phyloP scores from a whole-genome alignment of 805 yeast species.

The Blastobotrys attinorum region DNA sequence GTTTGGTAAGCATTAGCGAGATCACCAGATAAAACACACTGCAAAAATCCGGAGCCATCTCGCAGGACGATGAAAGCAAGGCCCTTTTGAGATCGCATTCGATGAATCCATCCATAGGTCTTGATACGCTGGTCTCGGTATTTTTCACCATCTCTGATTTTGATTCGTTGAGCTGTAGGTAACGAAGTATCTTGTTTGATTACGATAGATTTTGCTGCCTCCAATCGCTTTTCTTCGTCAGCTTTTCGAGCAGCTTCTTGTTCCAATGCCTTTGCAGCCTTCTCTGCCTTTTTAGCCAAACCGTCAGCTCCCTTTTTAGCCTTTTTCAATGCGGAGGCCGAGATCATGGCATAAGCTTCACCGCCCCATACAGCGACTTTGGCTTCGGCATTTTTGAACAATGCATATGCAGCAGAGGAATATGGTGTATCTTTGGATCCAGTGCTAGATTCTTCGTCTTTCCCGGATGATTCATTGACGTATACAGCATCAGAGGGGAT shows the following conservation, averaged over 20 bases:
- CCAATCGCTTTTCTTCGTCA: conserved; percentile 63
- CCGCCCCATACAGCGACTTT: conserved; percentile 53
- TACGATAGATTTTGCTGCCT: conserved; percentile 71
- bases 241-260: conserved; percentile 51
- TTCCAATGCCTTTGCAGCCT: conserved; percentile 46
- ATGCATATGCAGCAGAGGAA: conserved; percentile 78
- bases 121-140: conserved; percentile 61
- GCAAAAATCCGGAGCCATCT: conserved; percentile 91
- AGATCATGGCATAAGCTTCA: conserved; percentile 62
- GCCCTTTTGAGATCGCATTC: conserved; percentile 89
- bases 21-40: conserved; percentile 82
- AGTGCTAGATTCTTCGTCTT: conserved; percentile 46
- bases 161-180: conserved; percentile 60
- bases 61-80: conserved; percentile 83
- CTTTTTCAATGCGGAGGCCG: conserved; percentile 88
- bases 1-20: conserved; percentile 87
- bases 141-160: conserved; percentile 48
- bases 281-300: conserved; percentile 70
- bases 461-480: conserved; percentile 68
- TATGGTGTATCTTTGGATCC: conserved; percentile 70
- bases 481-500: conserved; percentile 33
- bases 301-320: conserved; percentile 96
- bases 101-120: conserved; percentile 93
- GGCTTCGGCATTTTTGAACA: conserved; percentile 40
- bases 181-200: conserved; percentile 67